Conservation (phyloP, 73 alveolate genomes). For the Paramecium pentaurelia region DNA sequence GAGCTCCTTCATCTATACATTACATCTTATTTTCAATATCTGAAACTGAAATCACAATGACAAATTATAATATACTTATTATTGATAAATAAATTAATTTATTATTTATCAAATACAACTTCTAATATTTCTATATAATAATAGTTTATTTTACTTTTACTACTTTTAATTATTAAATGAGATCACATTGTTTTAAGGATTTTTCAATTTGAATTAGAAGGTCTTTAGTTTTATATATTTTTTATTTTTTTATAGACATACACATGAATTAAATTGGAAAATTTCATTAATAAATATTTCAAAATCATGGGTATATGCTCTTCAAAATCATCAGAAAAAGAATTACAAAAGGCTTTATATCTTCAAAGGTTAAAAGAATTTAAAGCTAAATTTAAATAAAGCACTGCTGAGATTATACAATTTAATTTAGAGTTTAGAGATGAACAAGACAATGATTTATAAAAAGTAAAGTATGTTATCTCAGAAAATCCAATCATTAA, state of each 20-base stretch:
- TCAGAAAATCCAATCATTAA: background rate
- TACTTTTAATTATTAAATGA: background rate
- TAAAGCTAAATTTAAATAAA: background rate
- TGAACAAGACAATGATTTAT: background rate
- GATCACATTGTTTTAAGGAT: background rate
- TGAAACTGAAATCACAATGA: background rate
- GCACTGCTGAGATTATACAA: background rate
- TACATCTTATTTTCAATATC: background rate
- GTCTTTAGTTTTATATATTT: background rate
- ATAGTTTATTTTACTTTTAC: background rate
- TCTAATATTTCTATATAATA: background rate
- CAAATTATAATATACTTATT: background rate
- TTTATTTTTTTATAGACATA: background rate
- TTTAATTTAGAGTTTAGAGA: background rate
- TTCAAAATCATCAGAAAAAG: background rate
- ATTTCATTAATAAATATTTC: background rate
- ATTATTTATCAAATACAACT: background rate
- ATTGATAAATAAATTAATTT: background rate
- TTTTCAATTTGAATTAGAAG: background rate
- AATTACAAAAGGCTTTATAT: background rate
- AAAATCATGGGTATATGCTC: background rate
- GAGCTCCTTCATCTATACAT: background rate
- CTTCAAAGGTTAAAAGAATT: background rate
- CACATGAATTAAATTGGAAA: background rate
- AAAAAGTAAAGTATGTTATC: background rate